These are phyloP conservation scores for Ophiobolus disseminans DNA, from an alignment of 2,329 filamentous ascomycete genomes.

Conservation along the genomic window DNA sequence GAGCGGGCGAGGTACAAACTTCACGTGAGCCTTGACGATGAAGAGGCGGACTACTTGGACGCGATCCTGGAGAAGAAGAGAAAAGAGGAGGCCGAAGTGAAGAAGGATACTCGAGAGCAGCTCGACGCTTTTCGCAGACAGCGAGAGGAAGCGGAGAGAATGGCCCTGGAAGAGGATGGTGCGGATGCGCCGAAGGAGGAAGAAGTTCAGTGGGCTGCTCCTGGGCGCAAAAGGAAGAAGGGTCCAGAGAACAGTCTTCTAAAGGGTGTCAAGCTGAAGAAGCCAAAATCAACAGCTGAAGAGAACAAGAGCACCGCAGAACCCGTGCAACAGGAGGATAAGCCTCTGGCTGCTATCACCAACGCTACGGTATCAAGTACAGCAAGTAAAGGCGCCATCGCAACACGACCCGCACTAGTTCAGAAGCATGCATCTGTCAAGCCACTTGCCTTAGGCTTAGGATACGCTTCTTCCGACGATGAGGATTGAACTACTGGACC, in stretches of 20 bases:
- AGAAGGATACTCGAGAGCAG: slow-evolving; percentile 65
- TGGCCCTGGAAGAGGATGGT: slow-evolving; percentile 49
- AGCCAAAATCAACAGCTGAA: slow-evolving; percentile 36
- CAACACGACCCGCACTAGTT: neutral
- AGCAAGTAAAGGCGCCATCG: neutral
- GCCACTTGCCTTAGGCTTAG: slow-evolving; percentile 45
- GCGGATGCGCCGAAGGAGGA: slow-evolving; percentile 48
- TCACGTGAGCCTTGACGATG: slow-evolving; percentile 80
- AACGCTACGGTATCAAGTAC: neutral
- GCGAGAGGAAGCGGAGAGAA: slow-evolving; percentile 65
- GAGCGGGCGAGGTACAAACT: slow-evolving; percentile 74
- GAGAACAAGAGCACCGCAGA: slow-evolving; percentile 8
- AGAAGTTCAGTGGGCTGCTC: slow-evolving; percentile 58
- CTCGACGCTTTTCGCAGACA: slow-evolving; percentile 65
- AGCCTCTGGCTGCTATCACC: neutral
- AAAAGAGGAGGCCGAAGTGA: slow-evolving; percentile 63
- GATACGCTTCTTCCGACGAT: slow-evolving; percentile 54
- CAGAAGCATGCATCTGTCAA: slow-evolving; percentile 19
- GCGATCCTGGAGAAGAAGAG: slow-evolving; percentile 64
- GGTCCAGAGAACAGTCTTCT: slow-evolving; percentile 46
- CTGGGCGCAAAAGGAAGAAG: slow-evolving; percentile 61
- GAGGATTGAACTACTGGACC: slow-evolving; percentile 47
- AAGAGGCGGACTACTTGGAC: slow-evolving; percentile 77
- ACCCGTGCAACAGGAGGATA: neutral
- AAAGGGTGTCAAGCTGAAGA: slow-evolving; percentile 55